A percentile compares a stretch with the other conserved stretches of the same genome.
Evolutionary conservation across 139 green algal species (phyloP).

Genomic region (Coelastrella sp.): DNA sequence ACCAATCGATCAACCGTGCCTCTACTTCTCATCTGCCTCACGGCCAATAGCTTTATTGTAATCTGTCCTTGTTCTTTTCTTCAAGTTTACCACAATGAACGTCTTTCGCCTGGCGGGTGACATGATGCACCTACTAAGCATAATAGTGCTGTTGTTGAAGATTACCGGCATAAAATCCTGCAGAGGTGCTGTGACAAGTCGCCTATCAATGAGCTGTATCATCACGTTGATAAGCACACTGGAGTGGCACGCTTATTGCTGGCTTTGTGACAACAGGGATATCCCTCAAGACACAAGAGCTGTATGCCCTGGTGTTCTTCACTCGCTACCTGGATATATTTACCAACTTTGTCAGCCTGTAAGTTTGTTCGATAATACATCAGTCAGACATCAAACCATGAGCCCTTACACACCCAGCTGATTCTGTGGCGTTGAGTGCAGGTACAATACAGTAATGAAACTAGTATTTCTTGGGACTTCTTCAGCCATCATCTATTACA

Average conservation of each 20-base stretch:
- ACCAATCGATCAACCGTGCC: neutral
- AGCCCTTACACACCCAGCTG: no score
- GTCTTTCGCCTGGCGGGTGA: conserved; percentile 88
- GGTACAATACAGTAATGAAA: conserved; percentile 99
- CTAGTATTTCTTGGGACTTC: conserved; percentile 92
- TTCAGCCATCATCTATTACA: conserved; percentile 93
- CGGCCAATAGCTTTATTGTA: no score
- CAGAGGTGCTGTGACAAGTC: no score
- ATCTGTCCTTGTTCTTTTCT: no score
- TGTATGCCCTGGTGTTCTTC: conserved; percentile 97
- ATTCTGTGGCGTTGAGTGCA: conserved; percentile 46
- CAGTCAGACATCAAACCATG: no score
- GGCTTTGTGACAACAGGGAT: conserved; percentile 93
- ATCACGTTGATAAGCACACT: no score
- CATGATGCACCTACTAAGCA: conserved; percentile 95
- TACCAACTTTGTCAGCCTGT: conserved; percentile 93
- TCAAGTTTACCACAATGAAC: conserved; percentile 24
- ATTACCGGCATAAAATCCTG: conserved; percentile 94
- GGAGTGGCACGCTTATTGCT: no score
- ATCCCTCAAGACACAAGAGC: conserved; percentile 97
- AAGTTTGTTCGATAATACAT: no score
- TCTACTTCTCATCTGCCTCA: no score
- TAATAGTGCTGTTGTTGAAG: conserved; percentile 96
- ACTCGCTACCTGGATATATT: conserved; percentile 98
- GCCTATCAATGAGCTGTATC: no score